Evolutionary conservation across 2,329 filamentous ascomycete genomes (phyloP), one percentile per base, ranked within the genome.

Genomic region (Penicillium fuscoglaucum): DNA sequence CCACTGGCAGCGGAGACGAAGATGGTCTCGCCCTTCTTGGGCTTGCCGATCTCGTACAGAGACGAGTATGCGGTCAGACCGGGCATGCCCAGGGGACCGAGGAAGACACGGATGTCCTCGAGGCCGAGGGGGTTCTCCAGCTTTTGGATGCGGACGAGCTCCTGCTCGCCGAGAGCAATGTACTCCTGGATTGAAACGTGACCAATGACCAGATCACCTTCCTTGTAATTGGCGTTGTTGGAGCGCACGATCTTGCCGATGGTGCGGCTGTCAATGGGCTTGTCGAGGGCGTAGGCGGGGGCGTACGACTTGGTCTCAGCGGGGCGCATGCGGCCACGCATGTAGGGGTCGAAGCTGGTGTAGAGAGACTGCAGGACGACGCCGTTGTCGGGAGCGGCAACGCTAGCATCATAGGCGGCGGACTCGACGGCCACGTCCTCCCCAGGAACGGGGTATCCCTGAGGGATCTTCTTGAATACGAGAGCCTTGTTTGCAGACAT

Each of bases 301-400:
- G 80, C 73, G 79, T 92, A 95, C 10, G 89, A 91, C 77, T 89
- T 85, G 71, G 78, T 68, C 37, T 79, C 73, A 7, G 89, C 71
- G 48, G 81, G 76, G 48, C 90, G 87, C 89, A 96, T 93, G 66
- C 85, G 84, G 60, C 89, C 89, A 57, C 92, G 89, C 80, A 90
- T 86, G 79, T 96, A 96, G 2, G 91, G 91, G 75, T 96, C 91
- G 77, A 89, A 89, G 41, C 90, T 93, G 63, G 87, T 81, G 74
- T 89, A 91, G 69, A 88, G 83, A 66, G 89, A 84, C 78, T 91
- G 84, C 63, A 88, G 77, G 33, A 85, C 84, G 49, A 96, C 74
- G 41, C 91, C 87, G 62, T 89, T 88, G 45, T 83, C 73, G 26
- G 86, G 82, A 29, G 86, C 82, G 6, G 83, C 65, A 28, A 72